These are phyloP conservation scores for Exophiala aquamarina DNA, from an alignment of 2,329 filamentous ascomycete species.

Conservation along the genomic window DNA sequence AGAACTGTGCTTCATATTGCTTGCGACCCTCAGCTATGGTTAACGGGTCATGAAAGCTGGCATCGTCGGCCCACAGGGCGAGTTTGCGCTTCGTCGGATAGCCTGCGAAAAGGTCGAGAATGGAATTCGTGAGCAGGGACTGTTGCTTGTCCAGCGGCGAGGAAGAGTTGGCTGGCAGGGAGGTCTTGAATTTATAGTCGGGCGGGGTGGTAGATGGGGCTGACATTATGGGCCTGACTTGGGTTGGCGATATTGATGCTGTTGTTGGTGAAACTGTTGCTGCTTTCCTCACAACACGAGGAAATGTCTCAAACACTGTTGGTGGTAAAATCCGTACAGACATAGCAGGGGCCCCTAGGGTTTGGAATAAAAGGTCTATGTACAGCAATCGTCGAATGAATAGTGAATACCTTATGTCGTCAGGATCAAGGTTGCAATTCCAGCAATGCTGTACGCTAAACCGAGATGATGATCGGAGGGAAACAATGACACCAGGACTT, in stretches of 20 bases:
- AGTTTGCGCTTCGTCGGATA: conserved; percentile 20
- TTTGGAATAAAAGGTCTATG: too few relatives aligned
- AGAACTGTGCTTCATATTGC: conserved; percentile 56
- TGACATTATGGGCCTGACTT: conserved; percentile 5
- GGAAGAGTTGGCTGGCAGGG: conserved; percentile 49
- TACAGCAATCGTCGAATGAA: too few relatives aligned
- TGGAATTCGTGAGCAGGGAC: conserved; percentile 56
- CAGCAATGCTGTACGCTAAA: not conserved
- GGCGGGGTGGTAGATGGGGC: not conserved
- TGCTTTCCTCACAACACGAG: conserved; percentile 3
- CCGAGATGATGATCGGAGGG: not conserved
- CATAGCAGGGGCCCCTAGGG: too few relatives aligned
- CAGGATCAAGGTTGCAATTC: not conserved
- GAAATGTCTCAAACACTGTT: conserved; percentile 24
- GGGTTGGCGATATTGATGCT: not conserved
- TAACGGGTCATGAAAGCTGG: conserved; percentile 59
- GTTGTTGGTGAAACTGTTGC: not conserved
- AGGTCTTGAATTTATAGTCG: conserved; percentile 11
- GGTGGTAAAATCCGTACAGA: conserved; percentile 9
- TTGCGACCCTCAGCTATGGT: conserved; percentile 58
- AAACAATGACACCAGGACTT: conserved; percentile 1
- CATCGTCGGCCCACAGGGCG: conserved; percentile 57
- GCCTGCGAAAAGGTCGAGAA: conserved; percentile 62
- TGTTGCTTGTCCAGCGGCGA: conserved; percentile 52
- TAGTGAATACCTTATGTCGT: too few relatives aligned